Evolutionary conservation across 1,284 basidiomycete species (phyloP).

Genomic region (Calocybe gambosa): DNA sequence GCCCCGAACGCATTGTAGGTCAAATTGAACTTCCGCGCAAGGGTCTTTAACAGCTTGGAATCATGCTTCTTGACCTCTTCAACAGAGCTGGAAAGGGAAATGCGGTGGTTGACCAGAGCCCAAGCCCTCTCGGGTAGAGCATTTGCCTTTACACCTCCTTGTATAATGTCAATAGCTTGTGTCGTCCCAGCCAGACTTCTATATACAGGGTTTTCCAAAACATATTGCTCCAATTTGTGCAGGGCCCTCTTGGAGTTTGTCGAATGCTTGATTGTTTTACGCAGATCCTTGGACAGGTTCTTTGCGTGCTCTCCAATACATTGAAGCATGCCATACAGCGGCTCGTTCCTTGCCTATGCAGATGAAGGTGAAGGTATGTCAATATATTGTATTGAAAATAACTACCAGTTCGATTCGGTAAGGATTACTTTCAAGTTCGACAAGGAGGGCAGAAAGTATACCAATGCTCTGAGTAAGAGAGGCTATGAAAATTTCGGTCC

Average conservation of each 20-base stretch:
- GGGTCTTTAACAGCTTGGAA: constrained; percentile 31
- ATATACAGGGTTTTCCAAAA: constrained; percentile 31
- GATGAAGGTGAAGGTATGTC: not conserved
- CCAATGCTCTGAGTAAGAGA: constrained; percentile 46
- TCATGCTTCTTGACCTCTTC: constrained; percentile 37
- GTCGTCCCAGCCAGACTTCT: constrained; percentile 54
- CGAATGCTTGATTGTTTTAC: constrained; percentile 32
- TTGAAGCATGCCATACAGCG: constrained; percentile 36
- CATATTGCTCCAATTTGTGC: constrained; percentile 31
- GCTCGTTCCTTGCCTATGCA: constrained; percentile 32
- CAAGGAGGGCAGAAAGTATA: constrained; percentile 50
- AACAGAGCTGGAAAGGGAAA: constrained; percentile 45
- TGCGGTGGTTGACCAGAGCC: constrained; percentile 56
- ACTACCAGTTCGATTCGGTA: constrained; percentile 35
- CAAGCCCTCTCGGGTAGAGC: constrained; percentile 52
- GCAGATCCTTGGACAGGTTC: constrained; percentile 34
- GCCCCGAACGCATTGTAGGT: constrained; percentile 48
- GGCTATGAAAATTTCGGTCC: not conserved
- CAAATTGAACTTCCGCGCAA: constrained; percentile 46
- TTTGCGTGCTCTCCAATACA: constrained; percentile 45
- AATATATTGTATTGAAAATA: not conserved
- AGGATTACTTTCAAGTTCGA: constrained; percentile 49
- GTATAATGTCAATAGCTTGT: constrained; percentile 63
- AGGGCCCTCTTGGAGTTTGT: constrained; percentile 33
- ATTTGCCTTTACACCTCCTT: constrained; percentile 65